phyloP scores from a whole-genome alignment of 768 basidiomycete species.

The Porphyrellus cyaneotinctus region DNA sequence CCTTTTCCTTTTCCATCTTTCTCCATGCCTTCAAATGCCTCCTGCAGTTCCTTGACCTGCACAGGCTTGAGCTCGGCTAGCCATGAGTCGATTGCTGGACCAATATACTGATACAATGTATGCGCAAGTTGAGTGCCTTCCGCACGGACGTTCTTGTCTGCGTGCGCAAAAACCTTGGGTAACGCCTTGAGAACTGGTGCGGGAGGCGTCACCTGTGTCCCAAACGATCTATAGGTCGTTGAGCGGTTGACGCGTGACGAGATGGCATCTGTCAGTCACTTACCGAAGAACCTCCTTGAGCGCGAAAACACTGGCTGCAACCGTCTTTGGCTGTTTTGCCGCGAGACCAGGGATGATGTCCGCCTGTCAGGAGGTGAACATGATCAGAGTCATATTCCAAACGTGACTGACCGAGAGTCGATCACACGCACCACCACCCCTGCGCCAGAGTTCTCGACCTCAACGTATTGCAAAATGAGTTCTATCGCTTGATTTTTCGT shows the following conservation, averaged over 20 bases:
- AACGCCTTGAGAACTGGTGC: conserved; percentile 80
- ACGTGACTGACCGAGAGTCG: conserved; percentile 25
- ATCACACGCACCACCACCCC: conserved; percentile 77
- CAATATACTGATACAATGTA: conserved; percentile 82
- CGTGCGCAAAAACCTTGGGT: conserved; percentile 92
- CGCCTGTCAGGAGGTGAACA: conserved; percentile 41
- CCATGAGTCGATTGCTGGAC: conserved; percentile 77
- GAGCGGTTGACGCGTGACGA: not conserved
- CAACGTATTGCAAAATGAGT: conserved; percentile 83
- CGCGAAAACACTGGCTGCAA: conserved; percentile 71
- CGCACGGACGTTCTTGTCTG: conserved; percentile 91
- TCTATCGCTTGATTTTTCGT: conserved; percentile 88
- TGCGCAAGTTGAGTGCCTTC: conserved; percentile 81
- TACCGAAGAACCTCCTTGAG: conserved; percentile 85
- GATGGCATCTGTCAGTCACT: conserved; percentile 23
- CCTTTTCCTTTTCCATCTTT: conserved; percentile 85
- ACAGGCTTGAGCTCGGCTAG: conserved; percentile 92
- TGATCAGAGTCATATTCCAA: conserved; percentile 22
- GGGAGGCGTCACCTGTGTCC: conserved; percentile 66
- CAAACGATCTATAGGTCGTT: conserved; percentile 59
- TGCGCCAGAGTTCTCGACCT: conserved; percentile 85
- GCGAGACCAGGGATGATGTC: conserved; percentile 81
- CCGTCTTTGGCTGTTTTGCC: conserved; percentile 93
- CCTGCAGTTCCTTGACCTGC: conserved; percentile 93
- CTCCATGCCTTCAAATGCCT: conserved; percentile 81